Evolutionary conservation across 345 rosid species (phyloP), one percentile per base, ranked within the genome.

Genomic region (Gossypioides kirkii): DNA sequence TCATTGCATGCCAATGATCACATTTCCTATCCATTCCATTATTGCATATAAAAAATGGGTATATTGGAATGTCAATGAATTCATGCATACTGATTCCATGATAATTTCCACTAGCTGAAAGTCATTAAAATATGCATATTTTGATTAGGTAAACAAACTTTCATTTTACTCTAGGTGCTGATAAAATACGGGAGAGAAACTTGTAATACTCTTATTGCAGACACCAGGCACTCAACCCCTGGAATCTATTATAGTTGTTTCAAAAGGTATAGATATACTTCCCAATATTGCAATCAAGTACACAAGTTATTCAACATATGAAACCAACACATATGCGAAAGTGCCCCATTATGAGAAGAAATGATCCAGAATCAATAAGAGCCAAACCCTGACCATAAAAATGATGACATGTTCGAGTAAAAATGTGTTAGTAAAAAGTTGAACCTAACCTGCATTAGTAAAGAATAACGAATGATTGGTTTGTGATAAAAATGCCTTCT

Each of bases 401-500:
- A 45, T 60, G 17, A 17, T 25, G 16, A 60, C 16, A 25, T 14
- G 7, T 71, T 60, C 23, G 8, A 2, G 16, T 4, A 72, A 52
- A 66, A 23, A 1, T 41, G 11, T 38, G 67, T 47, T 16, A 10
- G 53, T 17, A 66, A 8, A 43, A n/a, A 66, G 52, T 23, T 11
- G 36, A 49, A 53, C 65, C 80, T 36, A 72, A 96, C 99, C 99
- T 85, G 90, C 62, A 77, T 79, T 82, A 47, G 90, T 70, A 76
- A 86, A 89, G 78, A 87, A 87, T 0, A 82, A 80, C 17, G 94
- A 80, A 76, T 87, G 97, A 85, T 85, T 83, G 70, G 91, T 96
- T 78, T 91, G 99, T 64, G 93, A 89, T 18, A 96, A 85, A 69
- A 96, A 79, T 23, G 92, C 88, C 81, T 85, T 93, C 88, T 96